Conservation (phyloP, 2,329 filamentous ascomycete species). For the Sporothrix inflata region DNA sequence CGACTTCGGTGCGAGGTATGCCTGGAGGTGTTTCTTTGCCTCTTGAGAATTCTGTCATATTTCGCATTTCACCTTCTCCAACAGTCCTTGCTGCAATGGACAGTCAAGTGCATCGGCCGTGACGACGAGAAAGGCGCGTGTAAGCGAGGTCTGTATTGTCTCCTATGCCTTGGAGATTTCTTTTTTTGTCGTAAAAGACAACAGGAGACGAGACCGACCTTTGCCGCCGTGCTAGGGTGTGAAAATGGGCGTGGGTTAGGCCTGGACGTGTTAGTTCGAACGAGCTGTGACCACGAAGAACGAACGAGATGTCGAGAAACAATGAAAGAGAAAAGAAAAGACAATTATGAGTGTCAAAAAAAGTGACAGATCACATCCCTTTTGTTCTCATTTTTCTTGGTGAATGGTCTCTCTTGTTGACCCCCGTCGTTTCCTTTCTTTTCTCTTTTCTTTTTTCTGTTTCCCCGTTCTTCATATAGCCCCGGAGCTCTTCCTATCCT, state of each 20-base stretch:
- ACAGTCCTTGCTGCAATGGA: background rate
- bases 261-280: background rate
- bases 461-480: background rate
- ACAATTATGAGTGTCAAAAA: background rate
- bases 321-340: background rate
- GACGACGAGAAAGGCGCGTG: background rate
- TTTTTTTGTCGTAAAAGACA: background rate
- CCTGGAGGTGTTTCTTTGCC: background rate
- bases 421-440: background rate
- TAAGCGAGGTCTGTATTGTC: background rate
- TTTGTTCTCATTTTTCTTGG: slow-evolving; percentile 1
- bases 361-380: slow-evolving; percentile 21
- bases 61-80: background rate
- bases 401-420: background rate
- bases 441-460: background rate
- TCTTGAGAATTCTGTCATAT: background rate
- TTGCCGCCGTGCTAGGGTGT: background rate
- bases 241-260: background rate
- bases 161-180: background rate
- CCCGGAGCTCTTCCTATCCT: background rate
- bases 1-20: background rate
- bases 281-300: background rate
- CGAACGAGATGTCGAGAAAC: background rate
- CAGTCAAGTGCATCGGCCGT: slow-evolving; percentile 10
- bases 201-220: background rate